Conservation (phyloP, 331 rosid species). For the Quercus lobata region DNA sequence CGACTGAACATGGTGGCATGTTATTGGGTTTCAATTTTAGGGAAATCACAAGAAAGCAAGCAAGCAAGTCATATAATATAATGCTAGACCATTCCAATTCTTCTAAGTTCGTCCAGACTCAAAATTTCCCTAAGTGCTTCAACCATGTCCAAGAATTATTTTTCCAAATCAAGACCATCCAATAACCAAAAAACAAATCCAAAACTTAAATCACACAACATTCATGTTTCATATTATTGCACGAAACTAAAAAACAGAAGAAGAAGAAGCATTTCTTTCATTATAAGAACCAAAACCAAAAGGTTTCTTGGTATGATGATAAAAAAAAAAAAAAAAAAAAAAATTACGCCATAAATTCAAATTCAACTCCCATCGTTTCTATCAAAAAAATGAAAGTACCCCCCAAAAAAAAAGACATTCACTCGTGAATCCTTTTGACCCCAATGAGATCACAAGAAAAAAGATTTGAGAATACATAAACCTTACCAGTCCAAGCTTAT, state of each 20-base stretch:
- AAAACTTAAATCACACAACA: not conserved
- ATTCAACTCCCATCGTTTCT: no score
- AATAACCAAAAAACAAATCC: not conserved
- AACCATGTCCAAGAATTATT: not conserved
- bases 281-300: no score
- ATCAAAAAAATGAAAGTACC: no score
- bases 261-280: no score
- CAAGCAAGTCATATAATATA: not conserved
- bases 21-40: not conserved
- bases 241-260: not conserved
- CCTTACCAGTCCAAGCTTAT: slow-evolving; percentile 51
- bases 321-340: no score
- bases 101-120: not conserved
- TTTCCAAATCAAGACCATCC: not conserved
- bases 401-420: no score
- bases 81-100: not conserved
- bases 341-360: no score
- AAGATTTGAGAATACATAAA: no score
- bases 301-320: no score
- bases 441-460: no score
- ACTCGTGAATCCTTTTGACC: no score
- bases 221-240: not conserved
- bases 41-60: not conserved
- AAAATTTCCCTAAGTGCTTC: no score
- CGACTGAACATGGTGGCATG: not conserved